Percentiles rank a stretch among this genome's conserved stretches.
phyloP scores from a whole-genome alignment of 805 yeast species.

The Wickerhamomyces sydowiorum region DNA sequence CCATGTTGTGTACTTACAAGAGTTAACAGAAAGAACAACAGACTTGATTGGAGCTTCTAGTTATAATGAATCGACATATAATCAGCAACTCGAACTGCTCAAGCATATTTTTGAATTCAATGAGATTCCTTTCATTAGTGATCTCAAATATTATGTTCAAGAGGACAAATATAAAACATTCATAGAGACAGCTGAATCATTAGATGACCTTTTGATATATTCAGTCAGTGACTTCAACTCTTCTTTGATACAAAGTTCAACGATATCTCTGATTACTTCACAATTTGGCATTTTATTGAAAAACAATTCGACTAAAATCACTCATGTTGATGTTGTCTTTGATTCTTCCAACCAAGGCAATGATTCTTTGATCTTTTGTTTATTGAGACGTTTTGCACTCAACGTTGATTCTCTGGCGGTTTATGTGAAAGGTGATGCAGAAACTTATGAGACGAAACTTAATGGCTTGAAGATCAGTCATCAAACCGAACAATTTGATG shows the following conservation, averaged over 20 bases:
- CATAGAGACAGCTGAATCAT: conserved; percentile 68
- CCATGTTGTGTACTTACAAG: conserved; percentile 50
- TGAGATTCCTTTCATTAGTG: conserved; percentile 64
- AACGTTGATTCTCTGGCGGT: neutral
- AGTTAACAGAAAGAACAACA: conserved; percentile 62
- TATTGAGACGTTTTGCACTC: neutral
- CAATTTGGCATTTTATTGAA: conserved; percentile 8
- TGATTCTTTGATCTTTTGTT: neutral
- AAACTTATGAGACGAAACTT: neutral
- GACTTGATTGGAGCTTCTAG: conserved; percentile 64
- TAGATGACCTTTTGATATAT: conserved; percentile 17
- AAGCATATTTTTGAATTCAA: conserved; percentile 30
- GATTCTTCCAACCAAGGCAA: neutral
- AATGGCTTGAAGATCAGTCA: neutral
- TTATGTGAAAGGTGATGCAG: neutral
- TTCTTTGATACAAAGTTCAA: conserved; percentile 5
- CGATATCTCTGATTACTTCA: conserved; percentile 1
- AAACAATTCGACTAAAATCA: neutral
- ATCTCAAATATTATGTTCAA: conserved; percentile 56
- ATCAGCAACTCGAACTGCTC: conserved; percentile 27
- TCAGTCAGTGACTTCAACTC: conserved; percentile 7
- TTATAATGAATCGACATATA: conserved; percentile 22
- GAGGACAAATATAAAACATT: conserved; percentile 63
- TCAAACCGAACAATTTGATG: neutral
- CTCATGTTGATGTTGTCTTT: neutral